These are phyloP conservation scores for Hypoxylon cercidicola DNA, from an alignment of 495 filamentous ascomycete genomes.

Conservation along the genomic window DNA sequence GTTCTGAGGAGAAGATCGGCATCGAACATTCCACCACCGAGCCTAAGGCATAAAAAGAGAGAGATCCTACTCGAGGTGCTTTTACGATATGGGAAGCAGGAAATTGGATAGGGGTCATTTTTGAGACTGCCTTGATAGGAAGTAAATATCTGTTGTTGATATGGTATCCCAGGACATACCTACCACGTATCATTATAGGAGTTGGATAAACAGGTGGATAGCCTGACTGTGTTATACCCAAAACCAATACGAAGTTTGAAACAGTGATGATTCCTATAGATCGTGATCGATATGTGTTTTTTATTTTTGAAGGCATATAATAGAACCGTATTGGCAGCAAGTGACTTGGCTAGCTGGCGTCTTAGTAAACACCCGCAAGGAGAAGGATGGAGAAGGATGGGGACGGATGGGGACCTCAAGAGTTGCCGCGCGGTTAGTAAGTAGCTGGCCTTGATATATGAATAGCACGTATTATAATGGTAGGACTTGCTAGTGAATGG, in stretches of 20 bases:
- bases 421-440: conserved; percentile 26
- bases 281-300: too few species aligned
- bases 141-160: conserved; percentile 7
- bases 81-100: background rate
- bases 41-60: conserved; percentile 7
- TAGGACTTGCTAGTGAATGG: background rate
- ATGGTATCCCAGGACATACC: conserved; percentile 10
- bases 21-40: conserved; percentile 25
- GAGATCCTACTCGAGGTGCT: too few species aligned
- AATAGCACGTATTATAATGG: background rate
- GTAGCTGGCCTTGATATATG: conserved; percentile 4
- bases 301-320: too few species aligned
- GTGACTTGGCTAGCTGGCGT: conserved; percentile 6
- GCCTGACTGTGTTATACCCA: conserved; percentile 29
- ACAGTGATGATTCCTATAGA: background rate
- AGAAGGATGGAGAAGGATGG: too few species aligned
- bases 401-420: background rate
- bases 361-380: conserved; percentile 20
- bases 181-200: conserved; percentile 16
- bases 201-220: conserved; percentile 17
- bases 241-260: conserved; percentile 20
- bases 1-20: conserved; percentile 48
- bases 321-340: too few species aligned
- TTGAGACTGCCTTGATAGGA: background rate
- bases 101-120: conserved; percentile 4